phyloP scores from a whole-genome alignment of 257 asterid genomes.

The Solanum chilense region DNA sequence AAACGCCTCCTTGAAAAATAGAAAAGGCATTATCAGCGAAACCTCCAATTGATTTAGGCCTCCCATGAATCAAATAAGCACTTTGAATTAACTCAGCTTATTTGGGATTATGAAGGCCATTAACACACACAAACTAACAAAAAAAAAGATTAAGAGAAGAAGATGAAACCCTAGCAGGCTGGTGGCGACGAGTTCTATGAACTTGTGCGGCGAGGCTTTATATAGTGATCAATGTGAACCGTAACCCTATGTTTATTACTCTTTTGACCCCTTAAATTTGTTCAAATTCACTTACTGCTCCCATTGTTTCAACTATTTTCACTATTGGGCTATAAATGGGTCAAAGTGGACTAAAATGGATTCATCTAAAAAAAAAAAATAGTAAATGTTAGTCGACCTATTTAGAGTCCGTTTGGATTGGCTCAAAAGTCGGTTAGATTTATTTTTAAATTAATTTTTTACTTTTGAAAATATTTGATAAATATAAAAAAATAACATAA shows the following conservation, averaged over 20 bases:
- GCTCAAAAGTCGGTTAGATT: too few relatives aligned
- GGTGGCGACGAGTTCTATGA: accelerated
- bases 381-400: too few relatives aligned
- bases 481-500: too few relatives aligned
- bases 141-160: not conserved
- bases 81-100: conserved; percentile 28
- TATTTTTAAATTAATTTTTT: too few relatives aligned
- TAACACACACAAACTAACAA: not conserved
- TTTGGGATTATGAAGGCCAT: conserved; percentile 83
- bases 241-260: not conserved
- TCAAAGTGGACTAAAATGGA: too few relatives aligned
- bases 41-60: conserved; percentile 70
- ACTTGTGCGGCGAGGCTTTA: not conserved
- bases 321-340: not conserved
- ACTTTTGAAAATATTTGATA: too few relatives aligned
- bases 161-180: not conserved
- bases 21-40: conserved; percentile 75
- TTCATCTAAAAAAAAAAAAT: too few relatives aligned
- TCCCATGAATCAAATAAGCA: conserved; percentile 89
- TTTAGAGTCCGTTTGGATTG: too few relatives aligned
- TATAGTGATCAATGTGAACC: not conserved
- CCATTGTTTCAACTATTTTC: not conserved
- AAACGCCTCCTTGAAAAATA: conserved; percentile 33
- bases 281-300: not conserved
- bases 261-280: not conserved